Evolutionary conservation across 2,329 filamentous ascomycete genomes (phyloP), one percentile per base, ranked within the genome.

Genomic region (Trichoderma sp.): DNA sequence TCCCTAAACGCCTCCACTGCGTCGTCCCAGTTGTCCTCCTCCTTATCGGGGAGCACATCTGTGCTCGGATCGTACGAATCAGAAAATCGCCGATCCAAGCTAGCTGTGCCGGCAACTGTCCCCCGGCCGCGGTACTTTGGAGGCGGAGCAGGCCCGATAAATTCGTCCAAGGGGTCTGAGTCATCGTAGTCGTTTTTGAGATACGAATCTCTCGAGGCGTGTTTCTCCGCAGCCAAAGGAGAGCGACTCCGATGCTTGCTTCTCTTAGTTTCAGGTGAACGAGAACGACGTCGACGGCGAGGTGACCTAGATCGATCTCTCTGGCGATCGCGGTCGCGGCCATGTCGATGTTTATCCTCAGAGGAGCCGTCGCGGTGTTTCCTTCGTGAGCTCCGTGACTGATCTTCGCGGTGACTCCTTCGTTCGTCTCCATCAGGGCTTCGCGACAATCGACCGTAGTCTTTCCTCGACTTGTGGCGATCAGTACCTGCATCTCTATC

Each of bases 31-130:
- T 93, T 89, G 9, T 83, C 81, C 73, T 86, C 85, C 50, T 85
- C 82, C 4, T 61, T 32, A 3, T 61, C 71, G 6, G 53, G 67
- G 15, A 63, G 20, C 7, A 91, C 80, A 75, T 93, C 88, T n/a
- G 83, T 79, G 7, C 81, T 85, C 0, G 87, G 86, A 72, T 89
- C 85, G 75, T 91, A 92, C 64, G 84, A 87, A 1, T 89, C 84
- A 1, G 92, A 90, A 80, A 98, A 98, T 67, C 93, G 93, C 28
- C 87, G 85, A 77, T 98, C 94, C 74, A 98, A 97, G 11, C 88
- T 90, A 30, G 90, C 90, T 6, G 83, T 81, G 1, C 86, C 86
- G 5, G 86, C 83, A 50, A 88, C 85, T 15, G 88, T 88, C 47
- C 94, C 94, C 50, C 94, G 89, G 11, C 94, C 94, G 32, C 93